phyloP scores from a whole-genome alignment of 331 rosid genomes.

The Saraca asoca region DNA sequence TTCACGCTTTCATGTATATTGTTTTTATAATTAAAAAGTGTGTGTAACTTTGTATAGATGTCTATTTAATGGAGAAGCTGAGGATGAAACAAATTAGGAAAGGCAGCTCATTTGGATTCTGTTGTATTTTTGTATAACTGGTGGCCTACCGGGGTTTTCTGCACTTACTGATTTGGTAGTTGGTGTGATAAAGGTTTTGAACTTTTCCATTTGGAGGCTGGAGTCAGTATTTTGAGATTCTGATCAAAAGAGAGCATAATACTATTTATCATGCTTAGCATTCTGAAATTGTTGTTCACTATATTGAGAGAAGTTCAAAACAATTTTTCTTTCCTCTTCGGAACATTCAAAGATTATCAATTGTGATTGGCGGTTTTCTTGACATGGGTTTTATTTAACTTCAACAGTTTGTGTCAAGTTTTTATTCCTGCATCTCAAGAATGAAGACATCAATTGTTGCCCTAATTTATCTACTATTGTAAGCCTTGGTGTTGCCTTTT shows the following conservation, averaged over 20 bases:
- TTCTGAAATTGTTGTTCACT: constrained; percentile 4
- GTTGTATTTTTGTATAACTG: too few relatives aligned
- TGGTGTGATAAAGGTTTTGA: too few relatives aligned
- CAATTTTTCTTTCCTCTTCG: constrained; percentile 1
- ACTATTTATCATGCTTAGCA: not conserved
- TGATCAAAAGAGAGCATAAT: not conserved
- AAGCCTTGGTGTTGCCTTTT: not conserved
- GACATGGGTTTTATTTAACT: not conserved
- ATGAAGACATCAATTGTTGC: constrained; percentile 18
- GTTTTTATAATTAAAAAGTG: too few relatives aligned
- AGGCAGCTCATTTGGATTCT: too few relatives aligned
- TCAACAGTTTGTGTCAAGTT: not conserved
- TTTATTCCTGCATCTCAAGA: constrained; percentile 15
- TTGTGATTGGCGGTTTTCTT: not conserved
- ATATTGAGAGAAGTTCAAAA: not conserved
- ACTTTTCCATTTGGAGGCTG: too few relatives aligned
- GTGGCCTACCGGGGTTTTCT: too few relatives aligned
- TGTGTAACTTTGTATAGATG: too few relatives aligned
- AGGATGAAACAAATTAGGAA: too few relatives aligned
- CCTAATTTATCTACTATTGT: constrained; percentile 8
- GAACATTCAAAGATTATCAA: constrained; percentile 15
- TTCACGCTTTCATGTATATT: too few relatives aligned
- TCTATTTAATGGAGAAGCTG: too few relatives aligned
- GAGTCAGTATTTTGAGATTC: constrained; percentile 3
- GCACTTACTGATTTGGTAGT: too few relatives aligned